Evolutionary conservation across 2,329 filamentous ascomycete species (phyloP).

Genomic region (Pseudocercospora ulei): DNA sequence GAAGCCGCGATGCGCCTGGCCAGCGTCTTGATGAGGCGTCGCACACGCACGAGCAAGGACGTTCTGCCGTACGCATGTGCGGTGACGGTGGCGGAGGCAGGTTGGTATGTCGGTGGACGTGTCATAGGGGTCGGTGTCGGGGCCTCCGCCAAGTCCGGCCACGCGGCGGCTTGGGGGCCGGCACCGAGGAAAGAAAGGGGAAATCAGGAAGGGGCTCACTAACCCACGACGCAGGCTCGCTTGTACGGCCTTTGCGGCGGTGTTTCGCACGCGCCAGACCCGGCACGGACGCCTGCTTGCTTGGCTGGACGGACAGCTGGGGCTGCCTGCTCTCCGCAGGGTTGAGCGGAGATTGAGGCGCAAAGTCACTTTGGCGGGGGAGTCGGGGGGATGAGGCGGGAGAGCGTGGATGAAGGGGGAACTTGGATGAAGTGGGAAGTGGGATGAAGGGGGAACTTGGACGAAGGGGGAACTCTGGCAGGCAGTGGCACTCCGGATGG

Average conservation of each 20-base stretch:
- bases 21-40: constrained; percentile 53
- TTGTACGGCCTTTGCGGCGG: constrained; percentile 57
- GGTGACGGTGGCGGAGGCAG: constrained; percentile 51
- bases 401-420: too few relatives aligned
- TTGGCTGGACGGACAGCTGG: constrained; percentile 51
- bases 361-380: not conserved
- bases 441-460: too few relatives aligned
- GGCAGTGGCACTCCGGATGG: too few relatives aligned
- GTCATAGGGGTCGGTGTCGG: too few relatives aligned
- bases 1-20: constrained; percentile 56
- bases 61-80: constrained; percentile 46
- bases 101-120: too few relatives aligned
- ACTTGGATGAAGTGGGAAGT: too few relatives aligned
- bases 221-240: constrained; percentile 48
- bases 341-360: constrained; percentile 16
- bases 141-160: too few relatives aligned
- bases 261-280: constrained; percentile 63
- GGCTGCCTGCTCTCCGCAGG: constrained; percentile 9
- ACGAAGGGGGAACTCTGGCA: too few relatives aligned
- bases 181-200: too few relatives aligned
- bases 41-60: constrained; percentile 35
- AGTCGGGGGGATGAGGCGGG: too few relatives aligned
- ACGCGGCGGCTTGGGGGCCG: too few relatives aligned
- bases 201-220: too few relatives aligned
- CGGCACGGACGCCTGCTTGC: constrained; percentile 53